These are phyloP conservation scores for Fusarium avenaceum DNA, from an alignment of 2,329 filamentous ascomycete species.

Conservation along the genomic window DNA sequence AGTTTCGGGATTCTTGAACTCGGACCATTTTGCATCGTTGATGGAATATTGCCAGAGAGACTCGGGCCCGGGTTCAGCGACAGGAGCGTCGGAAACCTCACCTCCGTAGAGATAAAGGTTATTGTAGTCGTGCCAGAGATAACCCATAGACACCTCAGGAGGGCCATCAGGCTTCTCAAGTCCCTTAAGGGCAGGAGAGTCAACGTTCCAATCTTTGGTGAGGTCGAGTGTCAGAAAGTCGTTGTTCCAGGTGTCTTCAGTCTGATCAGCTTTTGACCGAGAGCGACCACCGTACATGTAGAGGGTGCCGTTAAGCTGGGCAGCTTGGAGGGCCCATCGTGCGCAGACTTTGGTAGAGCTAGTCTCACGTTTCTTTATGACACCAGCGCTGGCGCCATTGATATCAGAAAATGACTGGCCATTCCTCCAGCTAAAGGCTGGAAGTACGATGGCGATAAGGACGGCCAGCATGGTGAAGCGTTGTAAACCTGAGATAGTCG, in stretches of 20 bases:
- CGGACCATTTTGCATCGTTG: constrained; percentile 69
- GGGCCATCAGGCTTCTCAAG: constrained; percentile 76
- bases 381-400: constrained; percentile 63
- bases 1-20: constrained; percentile 72
- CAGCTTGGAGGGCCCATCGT: constrained; percentile 76
- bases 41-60: constrained; percentile 80
- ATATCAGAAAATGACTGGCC: constrained; percentile 56
- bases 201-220: constrained; percentile 78
- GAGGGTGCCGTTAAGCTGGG: constrained; percentile 79
- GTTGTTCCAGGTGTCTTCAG: constrained; percentile 78
- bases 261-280: constrained; percentile 69
- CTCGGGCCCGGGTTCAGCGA: constrained; percentile 67
- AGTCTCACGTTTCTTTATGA: constrained; percentile 52
- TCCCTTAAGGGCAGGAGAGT: constrained; percentile 72
- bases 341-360: constrained; percentile 66
- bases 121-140: constrained; percentile 79
- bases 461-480: constrained; percentile 63
- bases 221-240: constrained; percentile 80
- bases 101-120: constrained; percentile 81
- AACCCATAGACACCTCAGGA: constrained; percentile 79
- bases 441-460: constrained; percentile 65
- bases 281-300: constrained; percentile 82
- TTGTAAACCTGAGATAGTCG: constrained; percentile 58
- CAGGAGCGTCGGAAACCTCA: constrained; percentile 75
- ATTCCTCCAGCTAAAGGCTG: constrained; percentile 59